A percentile compares a stretch with the other conserved stretches of the same genome.
phyloP scores from a whole-genome alignment of 305 asterid species.

The Fraxinus greggii region DNA sequence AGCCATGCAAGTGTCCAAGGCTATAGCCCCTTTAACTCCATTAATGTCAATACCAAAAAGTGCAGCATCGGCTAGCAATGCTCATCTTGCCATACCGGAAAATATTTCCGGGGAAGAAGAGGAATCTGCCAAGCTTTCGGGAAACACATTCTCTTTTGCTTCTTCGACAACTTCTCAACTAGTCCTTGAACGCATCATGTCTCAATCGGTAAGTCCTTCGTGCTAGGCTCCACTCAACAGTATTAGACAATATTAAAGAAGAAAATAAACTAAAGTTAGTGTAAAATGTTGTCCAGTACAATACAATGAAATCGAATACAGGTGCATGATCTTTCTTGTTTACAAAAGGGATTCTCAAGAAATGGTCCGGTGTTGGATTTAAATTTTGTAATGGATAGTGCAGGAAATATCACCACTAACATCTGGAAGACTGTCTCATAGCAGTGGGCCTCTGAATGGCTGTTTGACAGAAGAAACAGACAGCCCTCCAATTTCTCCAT shows the following conservation, averaged over 20 bases:
- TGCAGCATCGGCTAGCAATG: conserved; percentile 9
- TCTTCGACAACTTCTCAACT: conserved; percentile 96
- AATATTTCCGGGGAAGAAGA: conserved; percentile 57
- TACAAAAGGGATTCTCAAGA: neutral
- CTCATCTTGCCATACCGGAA: conserved; percentile 45
- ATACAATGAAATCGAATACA: neutral
- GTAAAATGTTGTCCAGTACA: neutral
- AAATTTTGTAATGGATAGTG: conserved; percentile 13
- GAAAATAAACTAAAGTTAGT: neutral
- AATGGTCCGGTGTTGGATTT: neutral
- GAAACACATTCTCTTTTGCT: conserved; percentile 88
- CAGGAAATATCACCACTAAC: conserved; percentile 95
- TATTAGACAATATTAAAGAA: neutral
- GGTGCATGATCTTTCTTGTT: neutral
- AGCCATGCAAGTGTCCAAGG: conserved; percentile 73
- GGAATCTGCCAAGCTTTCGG: conserved; percentile 64
- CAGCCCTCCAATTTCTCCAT: conserved; percentile 88
- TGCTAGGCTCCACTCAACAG: neutral
- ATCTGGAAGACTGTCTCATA: conserved; percentile 94
- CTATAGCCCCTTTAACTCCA: conserved; percentile 45
- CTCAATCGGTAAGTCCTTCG: conserved; percentile 69
- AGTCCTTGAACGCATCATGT: conserved; percentile 92
- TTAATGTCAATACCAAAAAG: conserved; percentile 25
- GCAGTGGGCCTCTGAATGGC: conserved; percentile 90
- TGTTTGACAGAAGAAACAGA: conserved; percentile 85